A percentile compares a stretch with the other conserved stretches of the same genome.
Evolutionary conservation across 805 yeast species (phyloP).

Genomic region (Candida jianshihensis): DNA sequence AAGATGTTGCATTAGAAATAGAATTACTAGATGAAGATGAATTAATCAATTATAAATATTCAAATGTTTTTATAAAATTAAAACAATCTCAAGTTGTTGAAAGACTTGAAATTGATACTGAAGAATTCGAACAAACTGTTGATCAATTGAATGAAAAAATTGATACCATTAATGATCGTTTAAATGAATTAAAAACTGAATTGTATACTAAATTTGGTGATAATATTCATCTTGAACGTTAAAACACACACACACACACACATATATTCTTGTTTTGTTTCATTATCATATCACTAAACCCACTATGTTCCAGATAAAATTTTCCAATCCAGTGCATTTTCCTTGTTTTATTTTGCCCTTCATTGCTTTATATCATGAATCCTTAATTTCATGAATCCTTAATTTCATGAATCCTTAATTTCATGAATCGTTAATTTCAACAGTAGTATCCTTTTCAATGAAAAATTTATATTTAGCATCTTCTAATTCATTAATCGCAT

Average conservation of each 20-base stretch:
- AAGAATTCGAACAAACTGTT: constrained; percentile 43
- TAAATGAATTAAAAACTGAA: constrained; percentile 58
- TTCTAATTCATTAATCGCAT: constrained; percentile 9
- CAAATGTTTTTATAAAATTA: constrained; percentile 70
- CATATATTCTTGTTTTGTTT: too few relatives aligned
- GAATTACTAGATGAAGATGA: constrained; percentile 81
- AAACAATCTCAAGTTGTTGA: constrained; percentile 60
- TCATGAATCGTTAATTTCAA: constrained; percentile 21
- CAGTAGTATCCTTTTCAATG: constrained; percentile 38
- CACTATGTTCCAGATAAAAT: background rate
- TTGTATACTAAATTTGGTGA: constrained; percentile 86
- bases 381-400: too few relatives aligned
- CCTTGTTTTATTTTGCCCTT: too few relatives aligned
- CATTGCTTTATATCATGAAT: too few relatives aligned
- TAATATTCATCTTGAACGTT: constrained; percentile 77
- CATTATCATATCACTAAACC: too few relatives aligned
- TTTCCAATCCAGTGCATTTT: too few relatives aligned
- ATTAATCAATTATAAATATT: constrained; percentile 66
- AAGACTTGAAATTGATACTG: constrained; percentile 58
- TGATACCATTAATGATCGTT: constrained; percentile 43
- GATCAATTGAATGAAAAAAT: constrained; percentile 38
- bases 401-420: too few relatives aligned
- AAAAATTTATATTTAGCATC: constrained; percentile 31
- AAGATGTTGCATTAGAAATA: constrained; percentile 77
- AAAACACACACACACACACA: constrained; percentile 6